Percentiles rank a stretch among this genome's conserved stretches.
Conservation (phyloP, 768 basidiomycete genomes). For the Epithele typhae region DNA sequence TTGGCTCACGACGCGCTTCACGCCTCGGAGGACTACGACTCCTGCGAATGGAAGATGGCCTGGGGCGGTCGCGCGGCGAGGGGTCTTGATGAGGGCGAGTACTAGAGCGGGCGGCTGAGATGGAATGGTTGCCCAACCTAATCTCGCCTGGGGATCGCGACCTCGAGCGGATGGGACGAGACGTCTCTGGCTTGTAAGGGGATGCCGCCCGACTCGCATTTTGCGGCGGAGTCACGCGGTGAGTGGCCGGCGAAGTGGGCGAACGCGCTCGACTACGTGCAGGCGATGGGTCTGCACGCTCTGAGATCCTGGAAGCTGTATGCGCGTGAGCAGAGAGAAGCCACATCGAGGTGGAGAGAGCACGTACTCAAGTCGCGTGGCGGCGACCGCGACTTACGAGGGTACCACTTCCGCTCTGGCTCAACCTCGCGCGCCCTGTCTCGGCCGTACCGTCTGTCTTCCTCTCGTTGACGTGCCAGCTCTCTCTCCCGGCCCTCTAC, state of each 20-base stretch:
- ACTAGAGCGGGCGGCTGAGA: neutral
- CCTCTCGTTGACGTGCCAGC: neutral
- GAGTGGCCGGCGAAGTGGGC: slow-evolving; percentile 5
- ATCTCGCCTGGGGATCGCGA: slow-evolving; percentile 6
- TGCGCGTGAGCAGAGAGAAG: neutral
- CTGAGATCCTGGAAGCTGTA: slow-evolving; percentile 1
- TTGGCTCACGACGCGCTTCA: neutral
- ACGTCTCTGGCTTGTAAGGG: slow-evolving; percentile 8
- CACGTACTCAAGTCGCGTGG: slow-evolving; percentile 21
- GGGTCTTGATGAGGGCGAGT: slow-evolving; percentile 4
- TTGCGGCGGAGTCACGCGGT: slow-evolving; percentile 3
- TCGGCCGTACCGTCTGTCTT: slow-evolving; percentile 11
- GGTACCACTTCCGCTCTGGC: slow-evolving; percentile 17
- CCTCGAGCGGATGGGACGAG: slow-evolving; percentile 8
- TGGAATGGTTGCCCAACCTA: slow-evolving; percentile 11
- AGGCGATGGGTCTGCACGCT: slow-evolving; percentile 3
- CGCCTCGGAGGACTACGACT: slow-evolving; percentile 15
- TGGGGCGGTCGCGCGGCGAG: slow-evolving; percentile 6
- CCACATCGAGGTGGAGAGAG: too few species aligned
- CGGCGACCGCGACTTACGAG: slow-evolving; percentile 19
- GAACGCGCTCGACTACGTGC: slow-evolving; percentile 10
- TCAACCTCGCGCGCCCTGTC: slow-evolving; percentile 9
- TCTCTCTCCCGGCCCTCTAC: neutral
- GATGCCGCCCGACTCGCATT: slow-evolving; percentile 10
- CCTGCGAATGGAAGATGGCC: neutral